phyloP scores from a whole-genome alignment of 176 grass and related monocot genomes.

The Carex scoparia region DNA sequence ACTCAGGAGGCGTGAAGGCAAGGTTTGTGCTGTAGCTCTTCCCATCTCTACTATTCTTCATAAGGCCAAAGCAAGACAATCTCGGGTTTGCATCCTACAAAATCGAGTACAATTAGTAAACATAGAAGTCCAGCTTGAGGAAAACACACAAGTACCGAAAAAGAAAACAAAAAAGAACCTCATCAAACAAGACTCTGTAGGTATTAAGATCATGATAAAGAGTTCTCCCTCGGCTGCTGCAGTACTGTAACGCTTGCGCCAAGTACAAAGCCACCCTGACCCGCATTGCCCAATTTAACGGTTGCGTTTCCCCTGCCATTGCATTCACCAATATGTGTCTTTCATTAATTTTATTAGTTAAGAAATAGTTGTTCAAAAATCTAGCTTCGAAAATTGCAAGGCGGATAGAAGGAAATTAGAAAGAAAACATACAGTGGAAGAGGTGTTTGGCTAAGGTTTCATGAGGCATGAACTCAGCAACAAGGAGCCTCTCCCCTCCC shows the following conservation, averaged over 20 bases:
- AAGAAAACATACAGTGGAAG: slow-evolving; percentile 72
- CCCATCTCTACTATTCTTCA: slow-evolving; percentile 93
- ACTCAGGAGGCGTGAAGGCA: slow-evolving; percentile 87
- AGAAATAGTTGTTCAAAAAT: not conserved
- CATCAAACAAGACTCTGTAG: slow-evolving; percentile 87
- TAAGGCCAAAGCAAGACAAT: slow-evolving; percentile 81
- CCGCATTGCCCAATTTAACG: slow-evolving; percentile 78
- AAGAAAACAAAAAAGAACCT: slow-evolving; percentile 28
- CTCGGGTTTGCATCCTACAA: slow-evolving; percentile 72
- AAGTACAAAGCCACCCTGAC: slow-evolving; percentile 69
- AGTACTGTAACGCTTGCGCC: slow-evolving; percentile 72
- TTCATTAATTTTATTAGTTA: not conserved
- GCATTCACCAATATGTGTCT: not conserved
- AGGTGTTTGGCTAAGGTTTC: slow-evolving; percentile 87
- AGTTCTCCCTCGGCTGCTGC: slow-evolving; percentile 55
- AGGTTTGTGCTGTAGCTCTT: slow-evolving; percentile 95
- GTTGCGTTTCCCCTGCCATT: slow-evolving; percentile 73
- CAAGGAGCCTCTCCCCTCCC: slow-evolving; percentile 64
- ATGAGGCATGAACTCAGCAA: slow-evolving; percentile 77
- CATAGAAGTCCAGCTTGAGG: not conserved
- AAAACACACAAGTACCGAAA: not conserved
- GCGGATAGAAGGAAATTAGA: not conserved
- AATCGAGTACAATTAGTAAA: not conserved
- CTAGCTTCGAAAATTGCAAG: not conserved
- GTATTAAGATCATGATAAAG: slow-evolving; percentile 90